These are phyloP conservation scores for Talaromyces sp. DNA, from an alignment of 2,329 filamentous ascomycete species.

Conservation along the genomic window DNA sequence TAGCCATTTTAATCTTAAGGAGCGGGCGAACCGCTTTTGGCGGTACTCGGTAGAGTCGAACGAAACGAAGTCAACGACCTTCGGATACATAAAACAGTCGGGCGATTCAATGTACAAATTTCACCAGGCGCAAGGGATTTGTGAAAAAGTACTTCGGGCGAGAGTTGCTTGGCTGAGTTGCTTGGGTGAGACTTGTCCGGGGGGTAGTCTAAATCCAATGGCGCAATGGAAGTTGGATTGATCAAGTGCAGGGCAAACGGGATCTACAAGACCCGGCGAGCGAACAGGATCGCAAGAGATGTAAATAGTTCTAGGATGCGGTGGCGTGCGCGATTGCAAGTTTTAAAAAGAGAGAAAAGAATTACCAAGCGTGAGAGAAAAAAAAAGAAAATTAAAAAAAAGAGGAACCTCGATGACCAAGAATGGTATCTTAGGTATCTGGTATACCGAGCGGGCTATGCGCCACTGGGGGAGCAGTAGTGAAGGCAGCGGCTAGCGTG, in stretches of 20 bases:
- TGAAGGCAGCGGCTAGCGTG: no score
- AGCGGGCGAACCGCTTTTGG: slow-evolving; percentile 40
- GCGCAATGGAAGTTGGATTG: not conserved
- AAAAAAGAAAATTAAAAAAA: slow-evolving; percentile 8
- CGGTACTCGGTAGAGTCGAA: slow-evolving; percentile 33
- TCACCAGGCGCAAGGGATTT: not conserved
- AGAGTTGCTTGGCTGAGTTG: not conserved
- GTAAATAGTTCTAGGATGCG: not conserved
- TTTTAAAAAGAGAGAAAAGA: slow-evolving; percentile 7
- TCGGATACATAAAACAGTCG: slow-evolving; percentile 38
- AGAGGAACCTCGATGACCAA: slow-evolving; percentile 5
- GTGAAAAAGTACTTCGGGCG: not conserved
- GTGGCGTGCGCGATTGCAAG: not conserved
- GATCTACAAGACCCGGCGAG: slow-evolving; percentile 9
- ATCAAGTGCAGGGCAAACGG: slow-evolving; percentile 3
- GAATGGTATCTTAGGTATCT: slow-evolving; percentile 8
- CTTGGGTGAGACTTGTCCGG: no score
- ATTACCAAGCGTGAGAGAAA: not conserved
- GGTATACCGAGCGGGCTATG: slow-evolving; percentile 4
- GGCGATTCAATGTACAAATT: not conserved
- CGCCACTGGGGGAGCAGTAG: not conserved
- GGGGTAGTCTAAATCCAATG: no score
- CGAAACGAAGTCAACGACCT: slow-evolving; percentile 25
- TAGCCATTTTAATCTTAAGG: slow-evolving; percentile 41
- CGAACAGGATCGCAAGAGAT: slow-evolving; percentile 1